These are phyloP conservation scores for Kitagawia praeruptora DNA, from an alignment of 129 eudicot species.

Conservation along the genomic window DNA sequence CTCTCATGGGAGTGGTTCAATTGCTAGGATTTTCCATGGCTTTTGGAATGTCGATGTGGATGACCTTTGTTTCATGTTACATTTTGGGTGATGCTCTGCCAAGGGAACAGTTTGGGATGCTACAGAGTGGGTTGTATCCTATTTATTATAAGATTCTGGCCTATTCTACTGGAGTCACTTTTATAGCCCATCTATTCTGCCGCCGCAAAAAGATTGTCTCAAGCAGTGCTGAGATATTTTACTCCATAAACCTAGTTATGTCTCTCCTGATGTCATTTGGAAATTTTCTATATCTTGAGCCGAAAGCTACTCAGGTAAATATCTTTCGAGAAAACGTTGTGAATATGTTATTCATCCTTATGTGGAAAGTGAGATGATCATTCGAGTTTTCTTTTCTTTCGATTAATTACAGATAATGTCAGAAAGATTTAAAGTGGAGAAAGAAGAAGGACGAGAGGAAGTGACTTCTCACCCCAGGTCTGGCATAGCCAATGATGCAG, in stretches of 20 bases:
- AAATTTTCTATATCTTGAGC: neutral
- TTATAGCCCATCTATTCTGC: neutral
- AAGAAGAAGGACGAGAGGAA: neutral
- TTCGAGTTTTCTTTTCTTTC: neutral
- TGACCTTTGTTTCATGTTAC: neutral
- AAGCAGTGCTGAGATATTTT: neutral
- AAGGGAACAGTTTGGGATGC: neutral
- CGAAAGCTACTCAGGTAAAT: neutral
- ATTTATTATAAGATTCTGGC: neutral
- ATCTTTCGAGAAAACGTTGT: neutral
- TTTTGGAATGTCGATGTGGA: slow-evolving; percentile 4
- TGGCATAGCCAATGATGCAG: neutral
- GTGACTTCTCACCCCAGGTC: neutral
- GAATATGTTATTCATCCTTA: neutral
- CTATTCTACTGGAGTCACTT: neutral
- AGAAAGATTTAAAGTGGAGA: neutral
- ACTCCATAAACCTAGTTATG: neutral
- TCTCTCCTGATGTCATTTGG: neutral
- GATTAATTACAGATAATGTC: neutral
- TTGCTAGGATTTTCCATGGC: neutral
- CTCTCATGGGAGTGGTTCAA: neutral
- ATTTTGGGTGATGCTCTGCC: slow-evolving; percentile 3
- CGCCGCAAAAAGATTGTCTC: neutral
- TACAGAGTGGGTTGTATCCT: neutral
- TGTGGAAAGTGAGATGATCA: neutral